phyloP scores from a whole-genome alignment of 805 yeast species.

The Yarrowia osloensis region DNA sequence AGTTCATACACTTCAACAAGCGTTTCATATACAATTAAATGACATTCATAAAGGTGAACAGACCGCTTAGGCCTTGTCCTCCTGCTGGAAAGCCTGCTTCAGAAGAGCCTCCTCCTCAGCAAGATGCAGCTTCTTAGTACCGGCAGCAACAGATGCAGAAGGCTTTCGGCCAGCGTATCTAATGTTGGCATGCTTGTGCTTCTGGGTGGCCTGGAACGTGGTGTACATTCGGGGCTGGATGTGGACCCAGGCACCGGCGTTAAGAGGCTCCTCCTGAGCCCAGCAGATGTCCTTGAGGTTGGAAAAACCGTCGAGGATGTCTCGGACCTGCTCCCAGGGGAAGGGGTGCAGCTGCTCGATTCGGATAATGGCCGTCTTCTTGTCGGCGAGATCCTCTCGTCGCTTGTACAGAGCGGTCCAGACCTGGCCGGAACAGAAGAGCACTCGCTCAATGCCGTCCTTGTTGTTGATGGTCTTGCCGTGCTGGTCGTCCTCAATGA shows the following conservation, averaged over 20 bases:
- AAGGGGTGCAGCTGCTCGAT: slow-evolving; percentile 97
- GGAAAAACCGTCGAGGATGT: slow-evolving; percentile 76
- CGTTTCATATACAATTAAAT: slow-evolving; percentile 28
- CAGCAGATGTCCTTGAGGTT: slow-evolving; percentile 84
- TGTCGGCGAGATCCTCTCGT: slow-evolving; percentile 75
- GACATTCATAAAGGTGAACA: slow-evolving; percentile 8
- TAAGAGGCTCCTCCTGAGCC: slow-evolving; percentile 99
- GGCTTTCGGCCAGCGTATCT: slow-evolving; percentile 98
- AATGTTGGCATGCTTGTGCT: slow-evolving; percentile 56
- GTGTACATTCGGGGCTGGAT: slow-evolving; percentile 83
- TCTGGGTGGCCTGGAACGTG: slow-evolving; percentile 70
- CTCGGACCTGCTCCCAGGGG: slow-evolving; percentile 95
- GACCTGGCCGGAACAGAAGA: slow-evolving; percentile 90
- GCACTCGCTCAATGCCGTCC: slow-evolving; percentile 84
- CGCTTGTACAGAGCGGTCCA: slow-evolving; percentile 88
- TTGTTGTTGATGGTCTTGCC: slow-evolving; percentile 74
- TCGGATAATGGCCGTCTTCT: slow-evolving; percentile 82
- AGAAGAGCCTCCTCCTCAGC: slow-evolving; percentile 89
- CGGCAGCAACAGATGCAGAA: slow-evolving; percentile 97
- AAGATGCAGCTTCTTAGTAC: slow-evolving; percentile 82
- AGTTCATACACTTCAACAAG: slow-evolving; percentile 9
- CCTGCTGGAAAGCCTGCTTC: slow-evolving; percentile 61
- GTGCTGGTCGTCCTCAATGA: slow-evolving; percentile 87
- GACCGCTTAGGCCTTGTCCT: slow-evolving; percentile 7
- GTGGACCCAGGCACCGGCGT: slow-evolving; percentile 87